These are phyloP conservation scores for Ceratocystis alfenasii DNA, from an alignment of 2,329 filamentous ascomycete genomes.

Conservation along the genomic window DNA sequence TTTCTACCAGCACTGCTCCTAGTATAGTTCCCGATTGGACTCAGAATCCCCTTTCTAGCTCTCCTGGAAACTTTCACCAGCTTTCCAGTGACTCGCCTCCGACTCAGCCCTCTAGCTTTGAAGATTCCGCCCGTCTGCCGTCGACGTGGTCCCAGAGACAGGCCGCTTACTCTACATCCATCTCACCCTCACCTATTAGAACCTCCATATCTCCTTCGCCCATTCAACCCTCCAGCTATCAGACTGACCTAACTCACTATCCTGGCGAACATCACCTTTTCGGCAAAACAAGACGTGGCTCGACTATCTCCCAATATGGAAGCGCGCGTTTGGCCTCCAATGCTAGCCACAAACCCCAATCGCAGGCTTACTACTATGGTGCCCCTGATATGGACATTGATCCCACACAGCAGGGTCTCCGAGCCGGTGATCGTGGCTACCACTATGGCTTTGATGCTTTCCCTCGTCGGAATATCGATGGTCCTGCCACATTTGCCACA, in stretches of 20 bases:
- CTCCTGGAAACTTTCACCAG: slow-evolving; percentile 41
- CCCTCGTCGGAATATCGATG: slow-evolving; percentile 30
- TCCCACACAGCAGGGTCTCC: slow-evolving; percentile 44
- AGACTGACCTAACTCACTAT: slow-evolving; percentile 33
- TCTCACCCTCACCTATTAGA: neutral
- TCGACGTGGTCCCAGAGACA: neutral
- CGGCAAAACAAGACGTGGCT: neutral
- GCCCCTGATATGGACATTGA: slow-evolving; percentile 64
- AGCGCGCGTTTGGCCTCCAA: slow-evolving; percentile 40
- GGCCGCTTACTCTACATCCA: neutral
- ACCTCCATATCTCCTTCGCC: slow-evolving; percentile 29
- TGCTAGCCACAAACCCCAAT: slow-evolving; percentile 57
- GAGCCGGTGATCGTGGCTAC: slow-evolving; percentile 57
- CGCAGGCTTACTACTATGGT: slow-evolving; percentile 66
- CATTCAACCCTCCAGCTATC: slow-evolving; percentile 40
- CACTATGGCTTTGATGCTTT: slow-evolving; percentile 74
- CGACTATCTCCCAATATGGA: slow-evolving; percentile 34
- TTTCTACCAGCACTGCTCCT: slow-evolving; percentile 37
- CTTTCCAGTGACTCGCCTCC: slow-evolving; percentile 42
- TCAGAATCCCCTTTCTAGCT: slow-evolving; percentile 34
- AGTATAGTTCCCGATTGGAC: slow-evolving; percentile 36
- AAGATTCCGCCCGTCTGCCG: slow-evolving; percentile 28
- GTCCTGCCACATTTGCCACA: slow-evolving; percentile 31
- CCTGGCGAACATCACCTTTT: slow-evolving; percentile 25
- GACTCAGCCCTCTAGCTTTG: slow-evolving; percentile 42